A percentile compares a stretch with the other conserved stretches of the same genome.
These are phyloP conservation scores for Talaromyces ruber DNA, from an alignment of 495 filamentous ascomycete species.

Conservation along the genomic window DNA sequence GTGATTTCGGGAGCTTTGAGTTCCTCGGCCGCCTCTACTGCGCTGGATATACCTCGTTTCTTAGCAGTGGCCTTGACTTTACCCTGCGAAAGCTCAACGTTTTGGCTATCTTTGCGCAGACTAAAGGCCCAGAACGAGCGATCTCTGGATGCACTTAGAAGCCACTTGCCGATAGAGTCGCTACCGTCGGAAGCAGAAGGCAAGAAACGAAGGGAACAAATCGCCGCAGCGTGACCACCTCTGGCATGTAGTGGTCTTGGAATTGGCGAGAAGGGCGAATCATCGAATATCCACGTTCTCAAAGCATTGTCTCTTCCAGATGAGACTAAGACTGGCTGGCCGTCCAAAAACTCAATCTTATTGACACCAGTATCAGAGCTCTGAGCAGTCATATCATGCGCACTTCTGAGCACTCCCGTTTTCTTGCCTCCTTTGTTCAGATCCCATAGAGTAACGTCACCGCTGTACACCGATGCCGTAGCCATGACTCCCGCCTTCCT, in stretches of 20 bases:
- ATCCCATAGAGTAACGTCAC: constrained; percentile 94
- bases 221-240: constrained; percentile 77
- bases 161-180: constrained; percentile 87
- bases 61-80: constrained; percentile 72
- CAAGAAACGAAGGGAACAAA: constrained; percentile 72
- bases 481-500: constrained; percentile 77
- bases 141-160: constrained; percentile 81
- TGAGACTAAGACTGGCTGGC: constrained; percentile 82
- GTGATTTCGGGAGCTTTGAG: constrained; percentile 86
- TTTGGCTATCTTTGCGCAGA: constrained; percentile 88
- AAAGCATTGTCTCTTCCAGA: constrained; percentile 89
- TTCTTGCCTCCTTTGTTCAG: constrained; percentile 78
- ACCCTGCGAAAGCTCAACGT: constrained; percentile 86
- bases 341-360: constrained; percentile 82
- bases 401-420: constrained; percentile 71
- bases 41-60: constrained; percentile 58
- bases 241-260: constrained; percentile 77
- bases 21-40: constrained; percentile 44
- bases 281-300: constrained; percentile 91
- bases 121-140: constrained; percentile 93
- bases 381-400: constrained; percentile 60
- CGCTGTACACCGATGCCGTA: constrained; percentile 58
- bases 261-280: constrained; percentile 72
- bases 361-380: constrained; percentile 55
- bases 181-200: constrained; percentile 80